Percentiles rank a stretch among this genome's conserved stretches.
These are phyloP conservation scores for Lotmaria passim DNA, from an alignment of 208 protist species.

Conservation along the genomic window DNA sequence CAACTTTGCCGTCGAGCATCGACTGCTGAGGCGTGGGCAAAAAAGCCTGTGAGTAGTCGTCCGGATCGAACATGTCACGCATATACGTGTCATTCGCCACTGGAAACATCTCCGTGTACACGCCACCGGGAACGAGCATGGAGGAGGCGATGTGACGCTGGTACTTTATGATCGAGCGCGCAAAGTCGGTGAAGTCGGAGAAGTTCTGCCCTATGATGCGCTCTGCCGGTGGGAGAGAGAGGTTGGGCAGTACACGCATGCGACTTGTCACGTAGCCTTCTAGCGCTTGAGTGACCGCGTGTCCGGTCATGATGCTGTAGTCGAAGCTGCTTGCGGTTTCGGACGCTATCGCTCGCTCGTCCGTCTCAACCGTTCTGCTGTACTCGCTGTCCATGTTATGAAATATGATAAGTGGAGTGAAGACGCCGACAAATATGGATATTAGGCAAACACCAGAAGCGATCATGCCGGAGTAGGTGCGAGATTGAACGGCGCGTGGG, in stretches of 20 bases:
- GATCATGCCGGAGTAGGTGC: conserved; percentile 36
- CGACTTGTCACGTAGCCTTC: conserved; percentile 52
- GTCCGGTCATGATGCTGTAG: conserved; percentile 35
- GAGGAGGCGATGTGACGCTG: not conserved
- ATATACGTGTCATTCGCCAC: not conserved
- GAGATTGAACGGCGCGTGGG: conserved; percentile 13
- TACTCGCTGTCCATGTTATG: conserved; percentile 13
- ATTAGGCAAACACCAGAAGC: conserved; percentile 31
- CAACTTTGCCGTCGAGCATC: conserved; percentile 24
- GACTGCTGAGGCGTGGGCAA: conserved; percentile 28
- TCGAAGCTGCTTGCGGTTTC: conserved; percentile 26
- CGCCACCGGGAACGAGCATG: conserved; percentile 49
- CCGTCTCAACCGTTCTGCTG: not conserved
- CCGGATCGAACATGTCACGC: conserved; percentile 29
- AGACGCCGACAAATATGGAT: conserved; percentile 35
- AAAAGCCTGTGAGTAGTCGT: conserved; percentile 2
- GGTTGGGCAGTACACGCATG: too few species aligned
- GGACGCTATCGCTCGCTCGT: conserved; percentile 19
- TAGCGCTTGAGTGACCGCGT: conserved; percentile 33
- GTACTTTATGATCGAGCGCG: not conserved
- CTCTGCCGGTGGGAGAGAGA: too few species aligned
- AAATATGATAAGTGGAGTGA: conserved; percentile 40
- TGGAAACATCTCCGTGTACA: conserved; percentile 47
- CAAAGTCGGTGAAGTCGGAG: too few species aligned
- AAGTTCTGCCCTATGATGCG: too few species aligned